phyloP scores from a whole-genome alignment of 306 rosid species.

The Cicer arietinum region DNA sequence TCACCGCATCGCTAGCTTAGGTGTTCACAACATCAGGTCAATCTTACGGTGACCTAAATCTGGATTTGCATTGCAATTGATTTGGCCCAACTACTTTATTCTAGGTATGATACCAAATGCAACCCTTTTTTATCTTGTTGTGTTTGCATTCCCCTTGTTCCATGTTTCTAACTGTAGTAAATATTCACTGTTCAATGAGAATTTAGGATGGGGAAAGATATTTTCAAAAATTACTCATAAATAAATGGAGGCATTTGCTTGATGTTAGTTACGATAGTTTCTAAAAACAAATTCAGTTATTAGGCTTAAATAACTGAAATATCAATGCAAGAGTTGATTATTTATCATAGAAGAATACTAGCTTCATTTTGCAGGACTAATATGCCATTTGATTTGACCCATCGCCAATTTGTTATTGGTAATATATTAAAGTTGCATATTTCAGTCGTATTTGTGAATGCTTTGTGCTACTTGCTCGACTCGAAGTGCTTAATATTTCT shows the following conservation, averaged over 20 bases:
- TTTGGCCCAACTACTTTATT: slow-evolving; percentile 81
- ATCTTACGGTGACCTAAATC: slow-evolving; percentile 69
- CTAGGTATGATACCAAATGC: slow-evolving; percentile 59
- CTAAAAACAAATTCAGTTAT: slow-evolving; percentile 8
- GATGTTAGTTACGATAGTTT: slow-evolving; percentile 9
- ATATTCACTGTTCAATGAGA: slow-evolving; percentile 3
- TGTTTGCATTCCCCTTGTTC: slow-evolving; percentile 16
- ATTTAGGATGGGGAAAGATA: slow-evolving; percentile 13
- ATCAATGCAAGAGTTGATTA: background rate
- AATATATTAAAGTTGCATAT: slow-evolving; percentile 12
- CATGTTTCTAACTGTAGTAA: slow-evolving; percentile 17
- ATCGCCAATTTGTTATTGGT: slow-evolving; percentile 28
- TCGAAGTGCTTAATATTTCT: slow-evolving; percentile 86
- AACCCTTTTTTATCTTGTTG: slow-evolving; percentile 40
- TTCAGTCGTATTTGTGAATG: slow-evolving; percentile 81
- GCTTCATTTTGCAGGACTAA: slow-evolving; percentile 2
- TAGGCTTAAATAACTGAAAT: slow-evolving; percentile 18
- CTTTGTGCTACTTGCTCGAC: slow-evolving; percentile 71
- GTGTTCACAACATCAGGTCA: slow-evolving; percentile 76
- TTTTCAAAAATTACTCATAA: background rate
- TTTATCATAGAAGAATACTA: slow-evolving; percentile 25
- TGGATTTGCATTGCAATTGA: slow-evolving; percentile 90
- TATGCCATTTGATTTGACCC: slow-evolving; percentile 3
- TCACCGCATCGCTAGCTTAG: background rate
- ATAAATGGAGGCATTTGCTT: slow-evolving; percentile 30